Evolutionary conservation across 1,284 basidiomycete genomes (phyloP).

Genomic region (Rhodotorula sp.): DNA sequence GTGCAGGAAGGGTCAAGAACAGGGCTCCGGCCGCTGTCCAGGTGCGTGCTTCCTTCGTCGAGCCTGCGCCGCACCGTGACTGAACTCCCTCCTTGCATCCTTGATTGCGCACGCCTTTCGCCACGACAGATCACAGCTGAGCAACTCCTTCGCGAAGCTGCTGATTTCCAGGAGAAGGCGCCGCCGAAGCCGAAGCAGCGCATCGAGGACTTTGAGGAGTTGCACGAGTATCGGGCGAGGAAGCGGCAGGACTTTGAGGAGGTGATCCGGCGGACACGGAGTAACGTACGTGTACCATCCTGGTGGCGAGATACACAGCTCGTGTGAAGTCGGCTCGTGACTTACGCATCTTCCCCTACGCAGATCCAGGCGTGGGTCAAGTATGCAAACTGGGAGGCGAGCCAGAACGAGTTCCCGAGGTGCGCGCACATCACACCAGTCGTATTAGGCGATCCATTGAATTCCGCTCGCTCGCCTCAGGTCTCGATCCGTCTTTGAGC

Average conservation of each 20-base stretch:
- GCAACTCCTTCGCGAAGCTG: slow-evolving; percentile 94
- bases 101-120: too few species aligned
- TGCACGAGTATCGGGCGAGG: slow-evolving; percentile 89
- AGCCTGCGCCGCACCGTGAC: neutral
- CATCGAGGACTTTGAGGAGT: slow-evolving; percentile 95
- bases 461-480: slow-evolving; percentile 29
- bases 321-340: neutral
- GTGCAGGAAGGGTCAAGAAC: slow-evolving; percentile 71
- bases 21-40: slow-evolving; percentile 88
- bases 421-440: neutral
- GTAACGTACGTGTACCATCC: slow-evolving; percentile 64
- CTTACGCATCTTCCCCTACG: neutral
- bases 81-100: neutral
- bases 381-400: slow-evolving; percentile 74
- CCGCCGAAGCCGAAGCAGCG: slow-evolving; percentile 89
- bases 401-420: slow-evolving; percentile 90
- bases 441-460: neutral
- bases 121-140: slow-evolving; percentile 81
- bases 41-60: slow-evolving; percentile 51
- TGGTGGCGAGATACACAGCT: slow-evolving; percentile 51
- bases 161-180: slow-evolving; percentile 91
- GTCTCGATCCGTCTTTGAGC: slow-evolving; percentile 88
- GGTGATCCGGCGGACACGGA: slow-evolving; percentile 81
- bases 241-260: slow-evolving; percentile 98
- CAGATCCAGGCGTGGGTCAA: slow-evolving; percentile 58